Evolutionary conservation across 2,329 filamentous ascomycete species (phyloP), one percentile per base, ranked within the genome.

Genomic region (Drechslera avenae): DNA sequence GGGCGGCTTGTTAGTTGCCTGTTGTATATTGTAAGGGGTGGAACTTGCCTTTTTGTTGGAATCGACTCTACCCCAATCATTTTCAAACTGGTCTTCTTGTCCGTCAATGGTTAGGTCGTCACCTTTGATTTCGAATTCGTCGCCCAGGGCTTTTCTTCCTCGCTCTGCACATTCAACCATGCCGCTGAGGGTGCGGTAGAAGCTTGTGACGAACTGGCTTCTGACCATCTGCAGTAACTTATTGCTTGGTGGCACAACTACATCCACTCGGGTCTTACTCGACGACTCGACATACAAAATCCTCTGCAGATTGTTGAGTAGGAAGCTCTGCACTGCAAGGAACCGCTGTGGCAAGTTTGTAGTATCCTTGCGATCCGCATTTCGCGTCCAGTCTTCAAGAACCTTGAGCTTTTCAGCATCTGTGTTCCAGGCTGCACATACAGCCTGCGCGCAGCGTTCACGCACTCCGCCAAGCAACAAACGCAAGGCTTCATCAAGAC

Each of bases 101-200:
- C 62, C 59, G 6, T 66, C 62, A 7, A 77, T 62, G 0, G 74
- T 76, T 2, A 81, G 69, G 46, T 78, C 74, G 55, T 83, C 79
- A 28, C 81, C 73, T 48, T 81, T 79, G 66, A 79, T 78, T 50
- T 81, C 79, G 50, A 79, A 79, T 7, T 78, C 77, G 17, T 77
- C 76, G 37, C 87, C 85, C 1, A 83, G 77, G 60, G 84, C 85
- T 60, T 86, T 84, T 12, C 86, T 73, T 3, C 86, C 83, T 50
- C 86, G 85, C 75, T 97, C 91, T 3, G 94, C 93, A 73, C 96
- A 97, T 75, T 97, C 94, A 1, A 99, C 91, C 86, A 99, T 93
- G 17, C 93, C 94, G 64, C 90, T 95, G 31, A 99, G 77, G 5
- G 91, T 91, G 72, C 96, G 96, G 75, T 97, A 97, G 35, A 99